phyloP scores from a whole-genome alignment of 768 basidiomycete genomes.

The Serendipita sp. region DNA sequence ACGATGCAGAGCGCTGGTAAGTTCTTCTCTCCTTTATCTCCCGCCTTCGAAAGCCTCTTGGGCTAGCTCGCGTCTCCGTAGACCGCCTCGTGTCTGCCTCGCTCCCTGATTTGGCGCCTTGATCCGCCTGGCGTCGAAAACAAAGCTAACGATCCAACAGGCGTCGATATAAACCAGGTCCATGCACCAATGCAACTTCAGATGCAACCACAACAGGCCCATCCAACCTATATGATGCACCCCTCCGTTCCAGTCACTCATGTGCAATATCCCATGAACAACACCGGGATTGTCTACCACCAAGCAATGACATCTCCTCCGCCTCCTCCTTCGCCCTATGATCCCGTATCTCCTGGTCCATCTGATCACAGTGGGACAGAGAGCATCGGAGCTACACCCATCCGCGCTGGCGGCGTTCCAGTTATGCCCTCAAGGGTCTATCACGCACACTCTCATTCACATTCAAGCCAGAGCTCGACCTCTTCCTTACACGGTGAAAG shows the following conservation, averaged over 20 bases:
- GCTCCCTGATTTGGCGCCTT: background rate
- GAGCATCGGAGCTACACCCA: slow-evolving; percentile 6
- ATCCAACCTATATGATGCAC: background rate
- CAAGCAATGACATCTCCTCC: slow-evolving; percentile 40
- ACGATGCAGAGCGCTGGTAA: background rate
- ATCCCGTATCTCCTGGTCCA: slow-evolving; percentile 69
- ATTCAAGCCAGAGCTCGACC: slow-evolving; percentile 39
- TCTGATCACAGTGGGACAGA: slow-evolving; percentile 62
- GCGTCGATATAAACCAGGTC: background rate
- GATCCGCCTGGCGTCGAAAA: background rate
- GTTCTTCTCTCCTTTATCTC: background rate
- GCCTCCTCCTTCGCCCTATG: slow-evolving; percentile 65
- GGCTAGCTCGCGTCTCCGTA: background rate
- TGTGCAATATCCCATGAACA: background rate
- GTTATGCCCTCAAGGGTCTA: slow-evolving; percentile 27
- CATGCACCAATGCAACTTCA: background rate
- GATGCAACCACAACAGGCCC: background rate
- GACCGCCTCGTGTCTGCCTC: slow-evolving; percentile 2
- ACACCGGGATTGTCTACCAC: background rate
- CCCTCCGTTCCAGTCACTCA: background rate
- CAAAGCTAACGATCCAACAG: background rate
- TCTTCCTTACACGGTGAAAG: slow-evolving; percentile 1
- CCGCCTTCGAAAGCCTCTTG: background rate
- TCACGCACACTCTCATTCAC: slow-evolving; percentile 25
- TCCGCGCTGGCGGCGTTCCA: background rate